Evolutionary conservation across 495 filamentous ascomycete genomes (phyloP), one percentile per base, ranked within the genome.

Genomic region (Aspergillus biplanus): DNA sequence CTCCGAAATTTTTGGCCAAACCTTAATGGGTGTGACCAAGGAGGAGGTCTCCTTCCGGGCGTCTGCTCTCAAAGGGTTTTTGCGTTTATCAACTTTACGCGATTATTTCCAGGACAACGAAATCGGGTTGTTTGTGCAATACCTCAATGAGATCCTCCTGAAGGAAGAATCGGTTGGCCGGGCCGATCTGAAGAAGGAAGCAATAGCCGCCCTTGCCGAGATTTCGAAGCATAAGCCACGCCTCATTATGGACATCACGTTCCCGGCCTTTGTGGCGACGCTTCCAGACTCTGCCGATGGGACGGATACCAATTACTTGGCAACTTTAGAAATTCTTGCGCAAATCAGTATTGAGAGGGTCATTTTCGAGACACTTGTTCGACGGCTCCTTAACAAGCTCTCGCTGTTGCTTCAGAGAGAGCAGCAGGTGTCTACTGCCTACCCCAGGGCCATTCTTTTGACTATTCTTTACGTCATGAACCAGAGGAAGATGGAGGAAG

Each of bases 261-360:
- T 92, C 72, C 89, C 89, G 13, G 85, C 86, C 9, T 91, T 92
- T 67, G 85, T 91, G 76, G 89, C 89, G 1, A 83, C 84, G 33
- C 75, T 92, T 2, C 89, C 89, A 5, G 88, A 90, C 52, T 73
- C 75, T 27, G 83, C 83, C 55, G 73, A 81, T 32, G 76, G 77
- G 9, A 68, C 69, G 0, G 76, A 74, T 33, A 65, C 68, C 18
- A 64, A 68, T 4, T 90, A 89, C 66, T 53, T 84, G n/a, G 70
- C 82, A 5, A 87, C 86, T 0, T 73, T 92, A 15, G 89, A 91
- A 67, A 86, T 77, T 1, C 79, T 92, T 52, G 89, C 89, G 5
- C 85, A 90, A 62, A 83, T 92, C 7, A 86, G 85, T 56, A 77
- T 81, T 15, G 89, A 90, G 63, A 79, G 80, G 56, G 80, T 86